Evolutionary conservation across 2,329 filamentous ascomycete genomes (phyloP), one percentile per base, ranked within the genome.

Genomic region (Penicillium occitanis): DNA sequence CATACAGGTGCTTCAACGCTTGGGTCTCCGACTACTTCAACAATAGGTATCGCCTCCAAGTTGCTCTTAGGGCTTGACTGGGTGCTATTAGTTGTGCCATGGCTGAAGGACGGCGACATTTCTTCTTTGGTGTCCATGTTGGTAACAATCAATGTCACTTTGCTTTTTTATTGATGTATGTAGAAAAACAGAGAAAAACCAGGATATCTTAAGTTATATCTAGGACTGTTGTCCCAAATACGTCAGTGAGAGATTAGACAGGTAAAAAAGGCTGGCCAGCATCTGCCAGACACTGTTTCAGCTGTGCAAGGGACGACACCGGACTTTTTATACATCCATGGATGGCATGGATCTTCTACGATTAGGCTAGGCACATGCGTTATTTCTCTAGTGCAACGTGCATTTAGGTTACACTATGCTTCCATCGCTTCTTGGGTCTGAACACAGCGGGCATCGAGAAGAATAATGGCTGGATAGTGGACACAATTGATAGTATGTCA

Each of bases 201-300:
- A 25, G 13, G 8, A 59, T n/a, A 44, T 60, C 57, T 42, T 19
- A 60, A 46, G 22, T 28, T 28, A 60, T 60, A 60, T 46, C 13
- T 33, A 46, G 40, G 37, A 60, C 37, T 11, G 8, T 33, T 46
- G 5, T 19, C 4, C 57, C 13, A n/a, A 33, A 44, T 46, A 28
- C n/a, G 57, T 60, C 57, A 44, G 37, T 11, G 37, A 30, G 22
- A 17, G 8, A 58, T 37, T 44, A 22, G 13, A 30, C 22, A 19
- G 33, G 57, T n/a, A 17, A n/a, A 35, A 63, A 57, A 64, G 62
- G 62, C 62, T 64, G 62, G 62, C 62, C 62, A 64, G 62, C 14
- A 58, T 64, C 62, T 58, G 28, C 7, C 6, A 1, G 7, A 1
- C 1, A 50, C n/a, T 53, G 37, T 58, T 28, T 33, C 37, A 63